phyloP scores from a whole-genome alignment of 139 green algal species.

The Closterium sp. region DNA sequence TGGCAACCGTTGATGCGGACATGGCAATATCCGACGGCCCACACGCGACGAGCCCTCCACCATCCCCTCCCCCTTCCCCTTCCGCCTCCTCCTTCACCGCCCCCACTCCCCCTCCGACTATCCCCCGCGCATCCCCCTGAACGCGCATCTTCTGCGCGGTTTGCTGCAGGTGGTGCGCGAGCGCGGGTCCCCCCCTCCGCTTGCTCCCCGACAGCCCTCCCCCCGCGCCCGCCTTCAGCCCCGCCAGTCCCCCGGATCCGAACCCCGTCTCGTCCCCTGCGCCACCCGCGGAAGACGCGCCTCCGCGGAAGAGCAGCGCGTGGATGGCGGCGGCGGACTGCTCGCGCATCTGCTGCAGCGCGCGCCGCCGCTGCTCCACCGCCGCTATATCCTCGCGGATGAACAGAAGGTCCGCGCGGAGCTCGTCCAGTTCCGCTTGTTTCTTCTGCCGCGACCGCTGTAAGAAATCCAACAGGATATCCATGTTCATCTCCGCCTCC shows the following conservation, averaged over 20 bases:
- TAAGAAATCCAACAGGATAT: conserved; percentile 50
- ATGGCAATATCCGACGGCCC: conserved; percentile 1
- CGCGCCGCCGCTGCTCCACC: conserved; percentile 11
- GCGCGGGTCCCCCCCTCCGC: not conserved
- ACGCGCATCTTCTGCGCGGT: not conserved
- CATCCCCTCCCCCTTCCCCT: not conserved
- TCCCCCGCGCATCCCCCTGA: not conserved
- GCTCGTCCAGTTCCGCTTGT: conserved; percentile 37
- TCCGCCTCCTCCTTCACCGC: not conserved
- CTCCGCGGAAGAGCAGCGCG: not conserved
- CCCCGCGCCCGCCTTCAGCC: not conserved
- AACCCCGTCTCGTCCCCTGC: not conserved
- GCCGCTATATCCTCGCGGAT: conserved; percentile 38
- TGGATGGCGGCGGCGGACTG: conserved; percentile 3
- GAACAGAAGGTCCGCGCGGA: conserved; percentile 21
- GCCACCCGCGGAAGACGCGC: not conserved
- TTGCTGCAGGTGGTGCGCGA: not conserved
- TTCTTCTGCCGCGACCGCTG: conserved; percentile 44
- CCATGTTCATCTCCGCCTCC: conserved; percentile 49
- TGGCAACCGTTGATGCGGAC: conserved; percentile 33
- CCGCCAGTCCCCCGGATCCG: not conserved
- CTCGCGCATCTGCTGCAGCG: conserved; percentile 28
- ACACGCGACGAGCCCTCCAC: not conserved
- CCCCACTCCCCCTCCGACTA: not conserved
- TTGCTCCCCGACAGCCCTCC: conserved; percentile 1